phyloP scores from a whole-genome alignment of 495 filamentous ascomycete genomes.

The Annulohypoxylon moriforme region DNA sequence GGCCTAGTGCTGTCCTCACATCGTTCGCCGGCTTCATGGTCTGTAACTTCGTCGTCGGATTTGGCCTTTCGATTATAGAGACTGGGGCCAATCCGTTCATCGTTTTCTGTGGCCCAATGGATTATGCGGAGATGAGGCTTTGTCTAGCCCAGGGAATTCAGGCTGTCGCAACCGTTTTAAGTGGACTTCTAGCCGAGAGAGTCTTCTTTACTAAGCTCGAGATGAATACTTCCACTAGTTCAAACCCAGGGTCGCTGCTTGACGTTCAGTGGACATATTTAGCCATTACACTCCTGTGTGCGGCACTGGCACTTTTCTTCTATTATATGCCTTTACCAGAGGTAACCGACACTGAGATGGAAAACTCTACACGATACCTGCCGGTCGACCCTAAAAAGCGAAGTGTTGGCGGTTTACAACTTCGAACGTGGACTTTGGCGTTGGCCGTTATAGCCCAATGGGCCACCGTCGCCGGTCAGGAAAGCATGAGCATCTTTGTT shows the following conservation, averaged over 20 bases:
- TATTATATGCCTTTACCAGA: constrained; percentile 69
- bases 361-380: constrained; percentile 54
- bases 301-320: constrained; percentile 69
- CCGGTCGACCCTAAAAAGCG: constrained; percentile 55
- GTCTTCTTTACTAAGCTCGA: constrained; percentile 68
- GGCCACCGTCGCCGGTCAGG: constrained; percentile 79
- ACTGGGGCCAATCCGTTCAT: constrained; percentile 77
- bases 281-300: constrained; percentile 77
- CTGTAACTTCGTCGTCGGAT: constrained; percentile 72
- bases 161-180: constrained; percentile 73
- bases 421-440: constrained; percentile 61
- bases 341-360: constrained; percentile 63
- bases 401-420: constrained; percentile 50
- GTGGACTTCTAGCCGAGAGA: constrained; percentile 72
- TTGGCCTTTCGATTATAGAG: constrained; percentile 72
- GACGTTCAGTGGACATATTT: constrained; percentile 85
- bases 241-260: constrained; percentile 55
- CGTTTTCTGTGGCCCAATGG: constrained; percentile 63
- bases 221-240: constrained; percentile 18
- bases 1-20: constrained; percentile 70
- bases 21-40: constrained; percentile 74
- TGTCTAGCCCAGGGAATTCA: constrained; percentile 77
- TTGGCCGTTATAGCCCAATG: constrained; percentile 77
- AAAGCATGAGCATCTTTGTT: constrained; percentile 76
- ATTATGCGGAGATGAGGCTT: constrained; percentile 67